Percentiles rank a stretch among this genome's conserved stretches.
Conservation (phyloP, 345 rosid genomes). For the Boechera stricta region DNA sequence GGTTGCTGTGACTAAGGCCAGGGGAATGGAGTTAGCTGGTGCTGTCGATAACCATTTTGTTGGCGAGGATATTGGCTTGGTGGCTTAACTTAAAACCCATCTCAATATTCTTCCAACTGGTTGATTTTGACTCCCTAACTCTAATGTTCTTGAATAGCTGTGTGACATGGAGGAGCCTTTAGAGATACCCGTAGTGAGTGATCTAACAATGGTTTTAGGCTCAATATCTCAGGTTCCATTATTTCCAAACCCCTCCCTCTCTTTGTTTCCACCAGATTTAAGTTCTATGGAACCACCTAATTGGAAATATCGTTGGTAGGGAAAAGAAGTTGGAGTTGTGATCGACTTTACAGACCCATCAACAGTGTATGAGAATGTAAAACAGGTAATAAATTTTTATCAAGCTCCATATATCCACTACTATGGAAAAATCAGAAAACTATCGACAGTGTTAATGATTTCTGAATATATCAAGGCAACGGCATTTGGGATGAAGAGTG, state of each 20-base stretch:
- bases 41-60: conserved; percentile 79
- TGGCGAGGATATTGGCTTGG: conserved; percentile 91
- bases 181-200: conserved; percentile 83
- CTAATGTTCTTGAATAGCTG: conserved; percentile 48
- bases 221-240: conserved; percentile 88
- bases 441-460: neutral
- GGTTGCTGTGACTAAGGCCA: conserved; percentile 79
- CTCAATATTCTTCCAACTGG: neutral
- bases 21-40: conserved; percentile 96
- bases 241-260: conserved; percentile 8
- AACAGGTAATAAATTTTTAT: conserved; percentile 59
- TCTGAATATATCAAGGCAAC: conserved; percentile 56
- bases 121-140: conserved; percentile 28
- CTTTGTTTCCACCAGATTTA: conserved; percentile 2
- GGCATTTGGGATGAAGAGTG: conserved; percentile 88
- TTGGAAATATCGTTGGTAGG: conserved; percentile 49
- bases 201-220: conserved; percentile 88
- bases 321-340: conserved; percentile 83
- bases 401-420: neutral
- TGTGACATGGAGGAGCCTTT: conserved; percentile 87
- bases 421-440: neutral
- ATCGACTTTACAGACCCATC: conserved; percentile 86
- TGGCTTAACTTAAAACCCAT: conserved; percentile 31
- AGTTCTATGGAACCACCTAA: neutral
- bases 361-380: conserved; percentile 88